phyloP scores from a whole-genome alignment of 2,329 filamentous ascomycete genomes.

The Alternaria metachromatica region DNA sequence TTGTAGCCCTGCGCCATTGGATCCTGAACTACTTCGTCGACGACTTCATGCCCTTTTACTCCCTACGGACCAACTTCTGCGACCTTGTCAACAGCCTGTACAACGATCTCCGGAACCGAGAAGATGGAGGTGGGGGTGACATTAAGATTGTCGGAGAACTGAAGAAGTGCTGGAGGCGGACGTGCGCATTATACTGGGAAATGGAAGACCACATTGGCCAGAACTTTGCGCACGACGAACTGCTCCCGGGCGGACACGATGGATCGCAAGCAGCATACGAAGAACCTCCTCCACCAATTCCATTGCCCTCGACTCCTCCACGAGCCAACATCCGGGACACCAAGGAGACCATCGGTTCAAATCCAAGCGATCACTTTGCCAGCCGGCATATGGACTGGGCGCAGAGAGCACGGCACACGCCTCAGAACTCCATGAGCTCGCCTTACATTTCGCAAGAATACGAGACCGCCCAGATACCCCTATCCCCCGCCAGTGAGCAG shows the following conservation, averaged over 20 bases:
- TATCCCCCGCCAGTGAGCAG: conserved; percentile 56
- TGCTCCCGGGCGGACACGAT: conserved; percentile 76
- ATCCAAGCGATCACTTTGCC: conserved; percentile 49
- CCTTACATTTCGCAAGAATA: conserved; percentile 45
- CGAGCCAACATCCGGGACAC: conserved; percentile 31
- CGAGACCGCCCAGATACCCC: conserved; percentile 43
- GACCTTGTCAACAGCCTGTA: conserved; percentile 74
- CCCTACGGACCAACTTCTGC: conserved; percentile 80
- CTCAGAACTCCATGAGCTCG: conserved; percentile 46
- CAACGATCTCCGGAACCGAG: conserved; percentile 57
- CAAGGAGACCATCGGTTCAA: conserved; percentile 45
- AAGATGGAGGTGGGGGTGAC: conserved; percentile 64
- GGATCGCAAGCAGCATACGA: conserved; percentile 45
- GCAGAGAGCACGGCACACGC: conserved; percentile 43
- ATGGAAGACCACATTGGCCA: conserved; percentile 67
- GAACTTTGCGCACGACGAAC: conserved; percentile 68
- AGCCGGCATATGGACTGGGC: conserved; percentile 50
- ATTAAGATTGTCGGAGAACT: conserved; percentile 91
- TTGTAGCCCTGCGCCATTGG: conserved; percentile 96
- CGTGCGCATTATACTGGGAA: conserved; percentile 91
- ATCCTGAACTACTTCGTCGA: conserved; percentile 97
- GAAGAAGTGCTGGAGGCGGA: conserved; percentile 96
- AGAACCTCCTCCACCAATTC: conserved; percentile 18
- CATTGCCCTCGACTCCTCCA: conserved; percentile 33
- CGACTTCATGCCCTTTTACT: conserved; percentile 82